phyloP scores from a whole-genome alignment of 1,139 yeast species.

The Sugiyamaella neomexicana region DNA sequence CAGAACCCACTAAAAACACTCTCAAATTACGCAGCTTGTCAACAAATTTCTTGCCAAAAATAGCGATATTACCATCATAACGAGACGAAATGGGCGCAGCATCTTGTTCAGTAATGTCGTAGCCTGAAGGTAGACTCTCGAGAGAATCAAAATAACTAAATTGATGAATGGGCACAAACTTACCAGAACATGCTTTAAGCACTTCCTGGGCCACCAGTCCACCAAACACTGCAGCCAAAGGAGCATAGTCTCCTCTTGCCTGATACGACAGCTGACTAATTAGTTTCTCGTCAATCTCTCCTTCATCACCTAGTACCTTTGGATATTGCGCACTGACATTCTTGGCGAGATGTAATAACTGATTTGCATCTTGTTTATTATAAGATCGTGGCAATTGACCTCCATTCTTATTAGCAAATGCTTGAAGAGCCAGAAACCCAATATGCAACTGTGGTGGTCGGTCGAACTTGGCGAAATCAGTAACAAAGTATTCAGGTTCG shows the following conservation, averaged over 20 bases:
- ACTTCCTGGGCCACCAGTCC: conserved; percentile 97
- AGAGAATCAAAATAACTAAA: conserved; percentile 91
- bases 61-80: conserved; percentile 92
- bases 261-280: conserved; percentile 76
- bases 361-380: conserved; percentile 71
- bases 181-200: conserved; percentile 90
- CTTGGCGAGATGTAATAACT: conserved; percentile 59
- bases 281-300: conserved; percentile 59
- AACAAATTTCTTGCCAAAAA: conserved; percentile 80
- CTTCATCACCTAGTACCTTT: conserved; percentile 55
- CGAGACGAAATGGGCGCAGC: conserved; percentile 77
- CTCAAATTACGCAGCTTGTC: conserved; percentile 69
- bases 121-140: conserved; percentile 75
- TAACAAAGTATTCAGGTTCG: conserved; percentile 74
- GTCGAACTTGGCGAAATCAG: conserved; percentile 93
- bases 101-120: conserved; percentile 63
- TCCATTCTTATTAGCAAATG: conserved; percentile 61
- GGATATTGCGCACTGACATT: conserved; percentile 63
- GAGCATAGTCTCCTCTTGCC: conserved; percentile 90
- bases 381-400: conserved; percentile 76
- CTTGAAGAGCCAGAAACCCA: conserved; percentile 87
- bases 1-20: conserved; percentile 93
- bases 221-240: conserved; percentile 85
- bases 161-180: conserved; percentile 88
- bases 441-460: conserved; percentile 87